Base-by-base conservation (phyloP, 2,329 filamentous ascomycete species). In the Hypocreales sp. region DNA sequence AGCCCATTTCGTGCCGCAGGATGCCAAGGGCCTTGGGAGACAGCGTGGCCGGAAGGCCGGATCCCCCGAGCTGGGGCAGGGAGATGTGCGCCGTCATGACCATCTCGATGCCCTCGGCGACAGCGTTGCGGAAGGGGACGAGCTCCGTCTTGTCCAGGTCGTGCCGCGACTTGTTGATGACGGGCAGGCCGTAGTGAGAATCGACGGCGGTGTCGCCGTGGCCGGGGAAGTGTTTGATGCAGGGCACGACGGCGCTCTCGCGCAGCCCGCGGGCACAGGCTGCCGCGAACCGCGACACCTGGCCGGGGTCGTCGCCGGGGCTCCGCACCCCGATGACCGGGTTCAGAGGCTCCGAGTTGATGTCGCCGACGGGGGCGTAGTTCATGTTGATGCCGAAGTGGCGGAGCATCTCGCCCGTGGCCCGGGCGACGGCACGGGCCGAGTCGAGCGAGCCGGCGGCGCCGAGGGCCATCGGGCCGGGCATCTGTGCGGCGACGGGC, bases 311-410 rank as follows among this genome's bases (percentile, higher is more conserved):
- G 17, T 44, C 41, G n/a, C 40, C 35, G 3, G 40, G 39, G 19
- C 41, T 44, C 8, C 40, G 41, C 7, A 39, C 36, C 8, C 40
- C 40, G 20, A 44, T 44, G 15, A 44, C 41, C 1, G 40, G 41
- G 20, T 44, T 44, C 2, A 44, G 25, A 2, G 41, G 41, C 28
- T 44, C 40, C 8, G 36, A 41, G 22, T 44, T 44, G 25, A 41
- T 30, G 24, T 44, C 41, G 11, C 36, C 41, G 5, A 44, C 39
- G 1, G 41, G 41, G 1, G 41, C 40, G 16, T 44, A 44, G 31
- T 44, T 44, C 36, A 44, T 40, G 25, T 44, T 44, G 33, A 44
- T 42, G 33, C 40, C 41, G 23, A 44, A 44, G 19, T 39, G 37
- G 11, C 30, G 28, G 7, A 44, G 32, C 30, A 35, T 40, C 20